phyloP scores from a whole-genome alignment of 148 eudicot species.

The Chenopodium quinoa region DNA sequence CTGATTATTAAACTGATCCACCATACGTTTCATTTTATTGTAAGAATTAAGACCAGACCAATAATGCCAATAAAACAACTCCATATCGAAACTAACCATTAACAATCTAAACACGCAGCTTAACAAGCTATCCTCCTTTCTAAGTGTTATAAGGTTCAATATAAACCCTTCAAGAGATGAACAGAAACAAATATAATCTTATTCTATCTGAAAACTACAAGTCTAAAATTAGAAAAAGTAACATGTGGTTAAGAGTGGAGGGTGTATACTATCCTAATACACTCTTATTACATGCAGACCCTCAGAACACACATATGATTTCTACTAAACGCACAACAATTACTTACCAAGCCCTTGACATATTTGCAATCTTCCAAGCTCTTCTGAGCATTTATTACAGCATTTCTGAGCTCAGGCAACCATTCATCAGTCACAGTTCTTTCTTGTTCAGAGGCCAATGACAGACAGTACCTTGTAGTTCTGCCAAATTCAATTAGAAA shows the following conservation, averaged over 20 bases:
- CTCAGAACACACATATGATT: background rate
- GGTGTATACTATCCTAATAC: background rate
- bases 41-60: background rate
- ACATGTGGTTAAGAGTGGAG: background rate
- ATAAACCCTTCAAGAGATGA: background rate
- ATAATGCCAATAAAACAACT: background rate
- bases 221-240: background rate
- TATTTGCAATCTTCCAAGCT: constrained; percentile 83
- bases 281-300: background rate
- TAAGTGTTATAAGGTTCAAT: background rate
- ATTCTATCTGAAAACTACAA: background rate
- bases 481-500: constrained; percentile 44
- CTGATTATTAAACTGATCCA: background rate
- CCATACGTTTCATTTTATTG: background rate
- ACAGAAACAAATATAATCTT: background rate
- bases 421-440: constrained; percentile 70
- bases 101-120: background rate
- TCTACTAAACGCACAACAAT: background rate
- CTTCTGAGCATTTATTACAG: constrained; percentile 64
- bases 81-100: background rate
- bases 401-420: constrained; percentile 79
- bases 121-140: background rate
- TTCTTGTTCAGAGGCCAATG: constrained; percentile 92
- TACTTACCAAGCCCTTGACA: constrained; percentile 87
- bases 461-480: constrained; percentile 80